Percentiles rank a stretch among this genome's conserved stretches.
These are phyloP conservation scores for Orobanche coerulescens DNA, from an alignment of 257 asterid genomes.

Conservation along the genomic window DNA sequence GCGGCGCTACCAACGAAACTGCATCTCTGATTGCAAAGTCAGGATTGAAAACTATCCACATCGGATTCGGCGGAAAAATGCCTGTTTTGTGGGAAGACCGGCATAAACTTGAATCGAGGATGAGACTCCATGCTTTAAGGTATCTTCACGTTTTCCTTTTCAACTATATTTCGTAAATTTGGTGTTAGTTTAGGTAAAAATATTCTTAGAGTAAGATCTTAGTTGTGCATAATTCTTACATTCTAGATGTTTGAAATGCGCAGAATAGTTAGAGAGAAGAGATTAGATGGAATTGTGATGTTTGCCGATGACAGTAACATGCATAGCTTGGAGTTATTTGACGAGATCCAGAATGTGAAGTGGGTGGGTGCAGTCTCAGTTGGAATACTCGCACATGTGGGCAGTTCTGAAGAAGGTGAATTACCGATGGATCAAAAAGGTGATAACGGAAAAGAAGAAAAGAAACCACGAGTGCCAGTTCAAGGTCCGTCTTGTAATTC, in stretches of 20 bases:
- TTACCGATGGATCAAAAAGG: constrained; percentile 28
- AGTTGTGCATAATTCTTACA: constrained; percentile 16
- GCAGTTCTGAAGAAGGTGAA: constrained; percentile 49
- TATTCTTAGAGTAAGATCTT: background rate
- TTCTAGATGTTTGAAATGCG: constrained; percentile 16
- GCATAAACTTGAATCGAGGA: constrained; percentile 65
- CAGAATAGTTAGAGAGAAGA: constrained; percentile 70
- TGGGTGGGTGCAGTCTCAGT: constrained; percentile 85
- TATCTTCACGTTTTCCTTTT: constrained; percentile 14
- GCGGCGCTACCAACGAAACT: constrained; percentile 70
- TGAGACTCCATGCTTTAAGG: constrained; percentile 90
- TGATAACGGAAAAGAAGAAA: constrained; percentile 40
- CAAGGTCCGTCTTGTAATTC: constrained; percentile 98
- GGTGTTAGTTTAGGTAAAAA: background rate
- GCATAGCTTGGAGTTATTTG: constrained; percentile 87
- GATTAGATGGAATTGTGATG: constrained; percentile 76
- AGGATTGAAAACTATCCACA: constrained; percentile 53
- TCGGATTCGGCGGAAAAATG: constrained; percentile 60
- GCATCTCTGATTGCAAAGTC: constrained; percentile 64
- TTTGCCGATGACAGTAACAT: constrained; percentile 97
- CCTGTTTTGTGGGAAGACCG: constrained; percentile 88
- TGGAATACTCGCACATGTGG: constrained; percentile 73
- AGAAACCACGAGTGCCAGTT: constrained; percentile 49
- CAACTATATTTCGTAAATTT: background rate
- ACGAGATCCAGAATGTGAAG: constrained; percentile 86